Evolutionary conservation across 257 asterid species (phyloP).

Genomic region (Nicotiana tomentosiformis): DNA sequence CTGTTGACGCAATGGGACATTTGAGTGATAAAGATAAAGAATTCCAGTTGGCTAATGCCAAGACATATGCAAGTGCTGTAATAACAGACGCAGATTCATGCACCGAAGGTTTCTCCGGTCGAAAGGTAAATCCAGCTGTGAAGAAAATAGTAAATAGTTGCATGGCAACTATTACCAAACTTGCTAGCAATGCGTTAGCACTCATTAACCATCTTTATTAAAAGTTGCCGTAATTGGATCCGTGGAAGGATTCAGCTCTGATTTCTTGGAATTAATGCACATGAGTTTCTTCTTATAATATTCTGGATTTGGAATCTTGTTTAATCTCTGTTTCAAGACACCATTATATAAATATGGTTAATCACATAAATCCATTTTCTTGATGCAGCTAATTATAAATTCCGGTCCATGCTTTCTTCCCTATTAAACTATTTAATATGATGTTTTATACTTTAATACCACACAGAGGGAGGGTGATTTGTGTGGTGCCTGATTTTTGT

Average conservation of each 20-base stretch:
- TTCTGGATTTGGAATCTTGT: not conserved
- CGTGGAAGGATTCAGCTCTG: not conserved
- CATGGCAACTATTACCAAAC: slow-evolving; percentile 24
- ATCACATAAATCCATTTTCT: not conserved
- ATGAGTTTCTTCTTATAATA: not conserved
- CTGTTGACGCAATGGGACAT: slow-evolving; percentile 41
- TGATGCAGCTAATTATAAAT: not conserved
- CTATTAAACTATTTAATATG: no score
- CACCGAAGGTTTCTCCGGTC: slow-evolving; percentile 35
- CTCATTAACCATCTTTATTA: slow-evolving; percentile 56
- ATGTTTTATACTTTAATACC: no score
- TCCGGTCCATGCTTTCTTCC: no score
- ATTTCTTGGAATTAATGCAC: not conserved
- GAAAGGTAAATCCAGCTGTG: slow-evolving; percentile 23
- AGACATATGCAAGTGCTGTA: slow-evolving; percentile 76
- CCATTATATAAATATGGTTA: not conserved
- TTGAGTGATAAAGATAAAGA: slow-evolving; percentile 32
- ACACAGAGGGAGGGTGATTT: no score
- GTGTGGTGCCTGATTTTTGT: no score
- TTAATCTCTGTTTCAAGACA: not conserved
- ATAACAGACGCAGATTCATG: slow-evolving; percentile 70
- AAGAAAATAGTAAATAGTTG: slow-evolving; percentile 31
- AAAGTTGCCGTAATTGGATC: not conserved
- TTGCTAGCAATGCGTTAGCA: slow-evolving; percentile 49
- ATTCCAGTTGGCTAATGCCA: slow-evolving; percentile 56